Base-by-base conservation (phyloP, 306 rosid species). In the Prunus mume region DNA sequence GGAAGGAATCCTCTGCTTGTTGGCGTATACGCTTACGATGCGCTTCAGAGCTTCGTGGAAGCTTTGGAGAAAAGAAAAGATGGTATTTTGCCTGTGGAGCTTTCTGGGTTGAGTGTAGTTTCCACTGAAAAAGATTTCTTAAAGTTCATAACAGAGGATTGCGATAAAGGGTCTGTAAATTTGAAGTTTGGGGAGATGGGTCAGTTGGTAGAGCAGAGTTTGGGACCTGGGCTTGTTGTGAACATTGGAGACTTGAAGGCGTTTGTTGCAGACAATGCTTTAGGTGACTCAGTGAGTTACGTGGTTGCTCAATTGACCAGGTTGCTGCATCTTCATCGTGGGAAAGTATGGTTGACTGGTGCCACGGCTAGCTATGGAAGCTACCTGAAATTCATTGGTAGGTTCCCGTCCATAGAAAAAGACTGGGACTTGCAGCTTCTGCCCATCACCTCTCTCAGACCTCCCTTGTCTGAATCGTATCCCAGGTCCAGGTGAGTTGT, bases 381-480 rank as follows among this genome's bases (percentile, higher is more conserved):
- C 75, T 96, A 92, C 76, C 79, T 91, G 88, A 91, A 90, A 64
- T 91, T 96, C 68, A 70, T 91, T 64, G 86, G 78, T 6, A 85
- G 69, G 79, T 96, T 88, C 83, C 89, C 96, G 24, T 82, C 83
- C n/a, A 65, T 92, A 0, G 99, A 92, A 73, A 96, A 87, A 80
- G 97, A 96, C 5, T 93, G 92, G 98, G 91, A 91, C 73, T 80
- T 96, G 83, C 96, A 91, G 77, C 96, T 89, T 85, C 85, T 92
- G 6, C 99, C 96, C 1, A 96, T 96, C 51, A 92, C 97, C n/a
- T 92, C 91, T 83, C 79, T 88, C 55, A 86, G 77, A 62, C 75
- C 93, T 78, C 80, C 83, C 81, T 68, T 72, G 85, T 52, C 83
- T 49, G 90, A 91, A 83, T 80, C 96, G 15, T 88, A 78, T 80